These are phyloP conservation scores for carrot (Daucus carota) DNA, from an alignment of 129 eudicot genomes.

Conservation along the genomic window DH1_v3.0 NC_030383.2:51479501-51480000, in stretches of 20 bases:
- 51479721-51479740: conserved; percentile 31
- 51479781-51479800: conserved; percentile 32
- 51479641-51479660: conserved; percentile 28
- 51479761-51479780: conserved; percentile 22
- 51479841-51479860: conserved; percentile 36
- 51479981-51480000: not conserved
- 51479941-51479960: not conserved
- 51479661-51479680: conserved; percentile 24
- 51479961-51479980: not conserved
- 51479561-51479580: conserved; percentile 32
- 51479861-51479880: conserved; percentile 40
- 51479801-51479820: conserved; percentile 32
- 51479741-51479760: conserved; percentile 30
- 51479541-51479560: conserved; percentile 39
- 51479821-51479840: conserved; percentile 30
- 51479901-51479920: conserved; percentile 45
- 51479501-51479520: conserved; percentile 6
- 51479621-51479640: conserved; percentile 39
- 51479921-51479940: conserved; percentile 20
- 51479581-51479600: conserved; percentile 15
- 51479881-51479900: conserved; percentile 37
- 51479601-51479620: conserved; percentile 23
- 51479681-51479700: conserved; percentile 28
- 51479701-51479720: conserved; percentile 25
- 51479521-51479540: conserved; percentile 37